A percentile compares a stretch with the other conserved stretches of the same genome.
Evolutionary conservation across 2,329 filamentous ascomycete species (phyloP).

Genomic region (Dactylonectria macrodidyma): DNA sequence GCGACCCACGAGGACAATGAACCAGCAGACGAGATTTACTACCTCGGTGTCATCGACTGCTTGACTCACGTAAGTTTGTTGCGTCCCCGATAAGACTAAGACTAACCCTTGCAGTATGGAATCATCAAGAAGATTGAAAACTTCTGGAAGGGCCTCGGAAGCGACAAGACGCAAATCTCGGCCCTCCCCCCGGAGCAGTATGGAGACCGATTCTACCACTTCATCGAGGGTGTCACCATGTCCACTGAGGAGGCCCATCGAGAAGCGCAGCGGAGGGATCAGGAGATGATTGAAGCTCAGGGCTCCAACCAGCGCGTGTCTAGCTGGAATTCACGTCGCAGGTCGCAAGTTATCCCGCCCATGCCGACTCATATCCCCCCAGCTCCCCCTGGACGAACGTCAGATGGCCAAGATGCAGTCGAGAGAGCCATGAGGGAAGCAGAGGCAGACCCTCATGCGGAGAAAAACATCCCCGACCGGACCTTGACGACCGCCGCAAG

Average conservation of each 20-base stretch:
- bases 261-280: slow-evolving; percentile 72
- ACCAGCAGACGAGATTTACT: slow-evolving; percentile 94
- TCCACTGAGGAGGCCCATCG: slow-evolving; percentile 86
- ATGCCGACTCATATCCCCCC: slow-evolving; percentile 64
- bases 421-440: slow-evolving; percentile 58
- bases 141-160: slow-evolving; percentile 94
- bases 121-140: slow-evolving; percentile 95
- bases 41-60: slow-evolving; percentile 98
- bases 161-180: slow-evolving; percentile 89
- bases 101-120: slow-evolving; percentile 78
- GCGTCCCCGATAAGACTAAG: neutral
- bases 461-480: slow-evolving; percentile 73
- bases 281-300: slow-evolving; percentile 65
- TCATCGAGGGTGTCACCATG: slow-evolving; percentile 92
- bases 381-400: slow-evolving; percentile 54
- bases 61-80: slow-evolving; percentile 86
- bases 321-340: slow-evolving; percentile 56
- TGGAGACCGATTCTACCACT: slow-evolving; percentile 93
- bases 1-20: slow-evolving; percentile 92
- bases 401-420: slow-evolving; percentile 58
- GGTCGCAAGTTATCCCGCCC: slow-evolving; percentile 56
- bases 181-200: slow-evolving; percentile 92
- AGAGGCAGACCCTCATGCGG: slow-evolving; percentile 42
- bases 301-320: slow-evolving; percentile 54
- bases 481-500: slow-evolving; percentile 61